Conservation (phyloP, 1,284 basidiomycete species). For the Calocybe gambosa region DNA sequence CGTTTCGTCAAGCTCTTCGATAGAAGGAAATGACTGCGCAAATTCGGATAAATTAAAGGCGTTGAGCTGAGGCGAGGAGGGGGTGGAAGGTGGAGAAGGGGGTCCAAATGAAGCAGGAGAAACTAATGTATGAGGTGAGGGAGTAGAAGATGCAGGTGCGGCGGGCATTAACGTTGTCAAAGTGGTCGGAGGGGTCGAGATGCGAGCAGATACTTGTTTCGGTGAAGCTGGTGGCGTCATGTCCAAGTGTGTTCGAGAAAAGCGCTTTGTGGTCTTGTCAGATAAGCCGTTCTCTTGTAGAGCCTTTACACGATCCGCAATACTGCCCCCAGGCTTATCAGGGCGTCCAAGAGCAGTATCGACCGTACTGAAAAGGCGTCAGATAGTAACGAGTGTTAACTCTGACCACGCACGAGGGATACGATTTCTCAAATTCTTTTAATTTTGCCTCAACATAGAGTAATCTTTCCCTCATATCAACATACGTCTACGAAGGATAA, state of each 20-base stretch:
- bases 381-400: not conserved
- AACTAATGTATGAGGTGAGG: conserved; percentile 51
- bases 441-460: conserved; percentile 53
- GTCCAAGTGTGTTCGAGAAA: conserved; percentile 42
- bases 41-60: conserved; percentile 47
- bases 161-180: conserved; percentile 27
- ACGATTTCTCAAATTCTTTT: conserved; percentile 45
- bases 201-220: conserved; percentile 21
- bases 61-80: conserved; percentile 40
- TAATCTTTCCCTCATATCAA: conserved; percentile 43
- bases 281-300: conserved; percentile 60
- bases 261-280: conserved; percentile 45
- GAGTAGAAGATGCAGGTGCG: conserved; percentile 28
- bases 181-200: conserved; percentile 24
- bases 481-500: conserved; percentile 39
- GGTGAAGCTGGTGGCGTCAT: conserved; percentile 33
- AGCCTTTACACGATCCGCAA: conserved; percentile 68
- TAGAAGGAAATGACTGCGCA: conserved; percentile 59
- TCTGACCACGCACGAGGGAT: conserved; percentile 33
- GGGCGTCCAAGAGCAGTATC: conserved; percentile 25
- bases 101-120: conserved; percentile 64
- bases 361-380: conserved; percentile 5
- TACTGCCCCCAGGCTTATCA: conserved; percentile 44
- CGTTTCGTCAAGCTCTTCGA: conserved; percentile 66
- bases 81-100: conserved; percentile 63